Evolutionary conservation across 352 stramenopile genomes (phyloP), one percentile per base, ranked within the genome.

Genomic region (Phytophthora fragariaefolia): DNA sequence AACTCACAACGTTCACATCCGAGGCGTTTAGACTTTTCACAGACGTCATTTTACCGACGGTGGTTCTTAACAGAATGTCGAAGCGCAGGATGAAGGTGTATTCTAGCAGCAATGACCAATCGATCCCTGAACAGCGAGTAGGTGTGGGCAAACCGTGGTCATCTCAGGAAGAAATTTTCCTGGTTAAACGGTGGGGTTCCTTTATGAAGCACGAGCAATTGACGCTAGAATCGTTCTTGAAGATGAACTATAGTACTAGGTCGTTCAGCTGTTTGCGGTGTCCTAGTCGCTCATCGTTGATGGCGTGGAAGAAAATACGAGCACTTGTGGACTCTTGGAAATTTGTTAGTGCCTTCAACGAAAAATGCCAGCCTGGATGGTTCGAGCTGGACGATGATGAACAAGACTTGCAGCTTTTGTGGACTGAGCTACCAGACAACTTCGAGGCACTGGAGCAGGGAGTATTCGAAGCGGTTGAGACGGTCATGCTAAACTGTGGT

Each of bases 401-500:
- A 26, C 38, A 58, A 51, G 61, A 74, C n/a, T 27, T 28, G 3
- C 28, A 22, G 15, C 50, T 70, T 0, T 46, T 36, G 10, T 70
- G 61, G 60, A 28, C 22, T 23, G 43, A 71, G 5, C 18, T 74
- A 10, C 66, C 66, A 0, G 24, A 63, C 22, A 62, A 67, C 20
- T 74, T 74, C n/a, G 61, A 71, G 28, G 66, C 65, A 8, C 66
- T 74, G 42, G 55, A 58, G 9, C 27, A 18, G 1, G 20, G 57
- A 20, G 61, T 71, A 17, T 74, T 71, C 40, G 7, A 15, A 17
- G 55, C 66, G 2, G 49, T 74, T 54, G 50, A 71, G 22, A 26
- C 47, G 4, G 43, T 46, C 28, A 34, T 45, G 1, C 32, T 20
- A 2, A 47, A 46, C n/a, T 28, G 30, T 24, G 34, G 5, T 5